phyloP scores from a whole-genome alignment of 2,329 filamentous ascomycete species.

The Beauveria asiatica region DNA sequence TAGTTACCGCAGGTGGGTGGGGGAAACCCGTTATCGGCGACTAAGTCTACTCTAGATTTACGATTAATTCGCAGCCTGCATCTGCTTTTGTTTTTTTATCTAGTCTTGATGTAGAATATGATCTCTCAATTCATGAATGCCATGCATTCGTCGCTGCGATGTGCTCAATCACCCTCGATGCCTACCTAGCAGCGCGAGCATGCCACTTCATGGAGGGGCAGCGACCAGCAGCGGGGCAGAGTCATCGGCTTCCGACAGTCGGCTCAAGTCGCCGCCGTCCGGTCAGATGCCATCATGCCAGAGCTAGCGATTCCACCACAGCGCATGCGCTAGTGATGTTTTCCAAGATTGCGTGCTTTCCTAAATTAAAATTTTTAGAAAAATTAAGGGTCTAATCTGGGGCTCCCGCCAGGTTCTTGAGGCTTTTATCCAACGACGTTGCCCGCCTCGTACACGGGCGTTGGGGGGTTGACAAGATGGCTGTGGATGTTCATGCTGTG shows the following conservation, averaged over 20 bases:
- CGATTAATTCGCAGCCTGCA: neutral
- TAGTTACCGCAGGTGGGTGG: conserved; percentile 6
- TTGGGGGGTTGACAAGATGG: neutral
- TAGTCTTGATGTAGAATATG: too few species aligned
- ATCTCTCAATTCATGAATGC: neutral
- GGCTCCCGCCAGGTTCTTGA: neutral
- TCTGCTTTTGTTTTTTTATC: neutral
- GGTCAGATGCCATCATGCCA: neutral
- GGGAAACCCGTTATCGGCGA: neutral
- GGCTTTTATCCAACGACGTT: neutral
- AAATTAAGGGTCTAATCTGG: neutral
- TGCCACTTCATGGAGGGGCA: conserved; percentile 5
- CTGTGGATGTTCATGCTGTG: too few species aligned
- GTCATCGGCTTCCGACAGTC: conserved; percentile 8
- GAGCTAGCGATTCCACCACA: neutral
- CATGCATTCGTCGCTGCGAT: too few species aligned
- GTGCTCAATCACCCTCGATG: neutral
- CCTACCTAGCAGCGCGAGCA: neutral
- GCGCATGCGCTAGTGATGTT: neutral
- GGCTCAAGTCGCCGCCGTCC: neutral
- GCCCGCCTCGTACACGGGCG: conserved; percentile 14
- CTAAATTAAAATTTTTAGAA: neutral
- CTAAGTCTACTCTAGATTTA: neutral
- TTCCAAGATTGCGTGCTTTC: conserved; percentile 10
- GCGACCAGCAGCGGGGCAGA: neutral